Conservation (phyloP, 257 asterid species). For the Osmanthus fragrans region DNA sequence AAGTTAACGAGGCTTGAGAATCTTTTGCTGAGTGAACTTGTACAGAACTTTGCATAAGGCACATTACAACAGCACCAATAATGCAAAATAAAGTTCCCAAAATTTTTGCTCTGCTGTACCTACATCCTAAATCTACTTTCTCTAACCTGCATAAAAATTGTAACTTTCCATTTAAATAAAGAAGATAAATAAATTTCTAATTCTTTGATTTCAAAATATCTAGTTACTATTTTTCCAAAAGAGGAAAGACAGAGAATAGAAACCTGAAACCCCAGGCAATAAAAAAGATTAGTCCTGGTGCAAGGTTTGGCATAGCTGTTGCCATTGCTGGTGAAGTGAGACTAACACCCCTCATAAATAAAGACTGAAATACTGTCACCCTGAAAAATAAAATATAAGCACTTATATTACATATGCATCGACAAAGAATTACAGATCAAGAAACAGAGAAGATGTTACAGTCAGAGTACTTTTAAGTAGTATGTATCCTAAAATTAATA, state of each 20-base stretch:
- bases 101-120: conserved; percentile 72
- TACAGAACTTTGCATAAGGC: conserved; percentile 62
- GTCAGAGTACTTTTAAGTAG: not conserved
- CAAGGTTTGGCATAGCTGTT: conserved; percentile 96
- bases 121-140: conserved; percentile 64
- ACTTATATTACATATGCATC: not conserved
- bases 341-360: conserved; percentile 72
- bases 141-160: conserved; percentile 55
- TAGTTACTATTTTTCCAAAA: not conserved
- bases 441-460: not conserved
- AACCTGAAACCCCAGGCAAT: conserved; percentile 83
- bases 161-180: not conserved
- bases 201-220: not conserved
- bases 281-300: conserved; percentile 82
- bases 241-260: not conserved
- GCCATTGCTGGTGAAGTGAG: conserved; percentile 90
- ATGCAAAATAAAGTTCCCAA: conserved; percentile 79
- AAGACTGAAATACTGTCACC: conserved; percentile 74
- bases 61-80: conserved; percentile 72
- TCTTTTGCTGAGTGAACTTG: conserved; percentile 20
- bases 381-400: conserved; percentile 31
- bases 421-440: not conserved
- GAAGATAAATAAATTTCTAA: not conserved
- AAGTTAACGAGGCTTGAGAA: not conserved
- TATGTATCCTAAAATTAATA: not conserved